A percentile compares a stretch with the other conserved stretches of the same genome.
These are phyloP conservation scores for Beauveria rudraprayagi DNA, from an alignment of 2,329 filamentous ascomycete genomes.

Conservation along the genomic window DNA sequence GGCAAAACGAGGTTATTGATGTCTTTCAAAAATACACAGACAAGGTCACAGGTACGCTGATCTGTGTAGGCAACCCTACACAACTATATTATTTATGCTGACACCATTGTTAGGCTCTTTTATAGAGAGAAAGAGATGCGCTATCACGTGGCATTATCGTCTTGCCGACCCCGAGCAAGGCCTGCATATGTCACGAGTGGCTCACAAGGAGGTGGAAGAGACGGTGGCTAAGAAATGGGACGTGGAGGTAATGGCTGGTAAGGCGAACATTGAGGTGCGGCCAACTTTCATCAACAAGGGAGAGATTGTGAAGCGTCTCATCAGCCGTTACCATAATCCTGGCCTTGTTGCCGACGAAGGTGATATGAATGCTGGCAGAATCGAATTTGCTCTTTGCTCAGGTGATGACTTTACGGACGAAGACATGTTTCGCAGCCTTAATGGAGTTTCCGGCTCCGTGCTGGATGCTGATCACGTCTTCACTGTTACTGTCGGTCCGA, in stretches of 20 bases:
- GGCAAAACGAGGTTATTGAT: slow-evolving; percentile 78
- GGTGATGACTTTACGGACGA: slow-evolving; percentile 98
- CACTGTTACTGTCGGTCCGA: slow-evolving; percentile 84
- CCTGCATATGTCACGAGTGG: slow-evolving; percentile 68
- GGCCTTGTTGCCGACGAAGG: slow-evolving; percentile 38
- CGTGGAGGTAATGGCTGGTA: slow-evolving; percentile 93
- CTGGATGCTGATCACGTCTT: slow-evolving; percentile 61
- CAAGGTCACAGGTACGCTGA: slow-evolving; percentile 62
- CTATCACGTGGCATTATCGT: slow-evolving; percentile 95
- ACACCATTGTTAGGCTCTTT: slow-evolving; percentile 57
- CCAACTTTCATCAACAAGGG: slow-evolving; percentile 98
- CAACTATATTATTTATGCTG: background rate
- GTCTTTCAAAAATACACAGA: slow-evolving; percentile 87
- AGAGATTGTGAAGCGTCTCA: slow-evolving; percentile 79
- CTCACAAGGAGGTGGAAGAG: slow-evolving; percentile 70
- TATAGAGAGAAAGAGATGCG: slow-evolving; percentile 89
- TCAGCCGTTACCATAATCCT: slow-evolving; percentile 59
- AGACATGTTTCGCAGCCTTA: slow-evolving; percentile 86
- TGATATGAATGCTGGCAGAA: slow-evolving; percentile 38
- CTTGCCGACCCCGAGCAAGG: slow-evolving; percentile 82
- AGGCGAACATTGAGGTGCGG: slow-evolving; percentile 94
- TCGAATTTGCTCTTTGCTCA: slow-evolving; percentile 83
- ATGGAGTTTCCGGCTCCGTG: slow-evolving; percentile 46
- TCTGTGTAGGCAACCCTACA: background rate
- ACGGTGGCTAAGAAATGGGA: slow-evolving; percentile 75